Evolutionary conservation across 352 stramenopile genomes (phyloP).

Genomic region (Aphanomyces cochlioides): DNA sequence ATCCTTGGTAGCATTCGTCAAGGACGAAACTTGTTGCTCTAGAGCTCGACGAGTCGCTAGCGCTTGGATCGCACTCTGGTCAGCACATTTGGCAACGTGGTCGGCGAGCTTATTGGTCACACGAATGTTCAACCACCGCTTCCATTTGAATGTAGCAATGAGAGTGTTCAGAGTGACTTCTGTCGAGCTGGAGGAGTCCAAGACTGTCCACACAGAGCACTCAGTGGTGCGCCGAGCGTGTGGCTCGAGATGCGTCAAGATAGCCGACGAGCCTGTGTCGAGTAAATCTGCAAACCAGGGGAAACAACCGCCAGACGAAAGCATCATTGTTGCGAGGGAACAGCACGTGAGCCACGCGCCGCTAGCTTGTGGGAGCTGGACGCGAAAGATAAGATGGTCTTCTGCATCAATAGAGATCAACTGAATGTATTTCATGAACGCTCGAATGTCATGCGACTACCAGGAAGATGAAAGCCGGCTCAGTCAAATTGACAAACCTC

Average conservation of each 20-base stretch:
- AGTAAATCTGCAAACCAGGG: background rate
- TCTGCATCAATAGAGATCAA: background rate
- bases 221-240: background rate
- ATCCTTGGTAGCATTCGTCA: background rate
- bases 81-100: slow-evolving; percentile 6
- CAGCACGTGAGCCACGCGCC: background rate
- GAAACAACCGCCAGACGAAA: background rate
- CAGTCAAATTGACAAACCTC: too few species aligned
- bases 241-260: background rate
- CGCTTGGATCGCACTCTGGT: background rate
- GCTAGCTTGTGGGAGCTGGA: background rate
- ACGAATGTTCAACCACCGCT: background rate
- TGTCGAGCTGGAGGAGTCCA: background rate
- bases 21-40: background rate
- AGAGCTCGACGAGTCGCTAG: background rate
- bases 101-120: background rate
- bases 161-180: background rate
- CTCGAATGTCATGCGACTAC: background rate
- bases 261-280: background rate
- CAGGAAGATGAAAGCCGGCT: too few species aligned
- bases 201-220: background rate
- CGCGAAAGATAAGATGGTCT: slow-evolving; percentile 7
- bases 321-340: background rate
- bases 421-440: background rate
- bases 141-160: background rate